Percentiles rank a stretch among this genome's conserved stretches.
Conservation (phyloP, 768 basidiomycete species). For the Termitomyces sp. region DNA sequence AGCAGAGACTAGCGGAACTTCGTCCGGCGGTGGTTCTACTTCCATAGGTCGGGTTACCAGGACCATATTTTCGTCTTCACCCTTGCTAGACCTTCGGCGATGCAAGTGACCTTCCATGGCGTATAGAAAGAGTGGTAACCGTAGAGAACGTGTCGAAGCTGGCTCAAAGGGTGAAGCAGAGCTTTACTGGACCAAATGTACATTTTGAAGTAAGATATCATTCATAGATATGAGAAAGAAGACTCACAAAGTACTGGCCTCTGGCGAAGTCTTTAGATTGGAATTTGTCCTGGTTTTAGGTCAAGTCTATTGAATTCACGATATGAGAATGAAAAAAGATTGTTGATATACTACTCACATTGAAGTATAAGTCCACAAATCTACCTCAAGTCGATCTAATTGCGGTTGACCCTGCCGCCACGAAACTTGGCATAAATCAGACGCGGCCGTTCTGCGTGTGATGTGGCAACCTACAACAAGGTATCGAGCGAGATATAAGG, state of each 20-base stretch:
- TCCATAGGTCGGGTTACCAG: constrained; percentile 20
- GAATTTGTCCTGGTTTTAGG: neutral
- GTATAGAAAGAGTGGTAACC: constrained; percentile 4
- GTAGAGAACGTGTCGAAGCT: constrained; percentile 6
- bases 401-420: neutral
- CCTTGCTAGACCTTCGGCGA: constrained; percentile 43
- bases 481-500: constrained; percentile 6
- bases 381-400: neutral
- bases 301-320: neutral
- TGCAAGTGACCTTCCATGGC: constrained; percentile 25
- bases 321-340: neutral
- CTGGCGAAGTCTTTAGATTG: neutral
- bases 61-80: constrained; percentile 30
- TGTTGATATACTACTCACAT: neutral
- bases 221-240: neutral
- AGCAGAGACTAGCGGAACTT: constrained; percentile 10
- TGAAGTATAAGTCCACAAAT: neutral
- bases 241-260: neutral
- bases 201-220: neutral
- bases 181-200: neutral
- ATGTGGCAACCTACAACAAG: neutral
- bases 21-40: constrained; percentile 2
- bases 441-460: neutral
- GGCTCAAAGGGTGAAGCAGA: neutral
- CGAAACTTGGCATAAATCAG: neutral